Conservation (phyloP, 306 rosid species). For the Cucurbita ficifolia region DNA sequence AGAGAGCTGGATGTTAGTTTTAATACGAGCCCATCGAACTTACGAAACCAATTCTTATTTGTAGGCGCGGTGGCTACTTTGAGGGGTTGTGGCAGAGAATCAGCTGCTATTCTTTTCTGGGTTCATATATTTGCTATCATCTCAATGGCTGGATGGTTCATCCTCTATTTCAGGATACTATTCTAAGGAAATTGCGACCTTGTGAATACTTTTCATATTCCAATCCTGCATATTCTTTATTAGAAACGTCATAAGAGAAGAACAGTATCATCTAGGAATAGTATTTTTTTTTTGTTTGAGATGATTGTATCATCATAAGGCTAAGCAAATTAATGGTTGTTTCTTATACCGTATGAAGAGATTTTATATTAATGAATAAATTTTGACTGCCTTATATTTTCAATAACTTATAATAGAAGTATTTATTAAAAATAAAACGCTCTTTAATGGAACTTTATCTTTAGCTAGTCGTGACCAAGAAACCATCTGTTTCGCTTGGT, state of each 20-base stretch:
- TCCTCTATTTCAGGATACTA: slow-evolving; percentile 57
- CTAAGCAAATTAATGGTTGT: background rate
- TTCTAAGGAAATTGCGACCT: slow-evolving; percentile 24
- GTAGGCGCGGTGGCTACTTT: slow-evolving; percentile 94
- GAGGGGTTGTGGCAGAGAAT: slow-evolving; percentile 92
- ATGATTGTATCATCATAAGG: background rate
- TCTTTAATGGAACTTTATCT: too few relatives aligned
- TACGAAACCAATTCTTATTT: background rate
- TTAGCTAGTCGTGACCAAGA: too few relatives aligned
- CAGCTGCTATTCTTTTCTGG: slow-evolving; percentile 92
- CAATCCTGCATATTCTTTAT: background rate
- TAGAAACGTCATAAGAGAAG: background rate
- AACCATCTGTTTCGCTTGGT: too few relatives aligned
- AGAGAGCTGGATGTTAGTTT: too few relatives aligned
- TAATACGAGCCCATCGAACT: background rate
- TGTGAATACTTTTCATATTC: slow-evolving; percentile 4
- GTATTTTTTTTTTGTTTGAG: background rate
- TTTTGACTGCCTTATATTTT: too few relatives aligned
- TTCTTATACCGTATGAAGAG: background rate
- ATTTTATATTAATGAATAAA: background rate
- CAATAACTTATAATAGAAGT: too few relatives aligned
- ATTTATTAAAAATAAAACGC: too few relatives aligned
- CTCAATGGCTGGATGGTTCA: slow-evolving; percentile 91
- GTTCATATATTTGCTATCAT: slow-evolving; percentile 82
- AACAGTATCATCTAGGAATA: background rate